A percentile compares a stretch with the other conserved stretches of the same genome.
Conservation (phyloP, 139 green algal genomes). For the Deuterostichococcus epilithicus region DNA sequence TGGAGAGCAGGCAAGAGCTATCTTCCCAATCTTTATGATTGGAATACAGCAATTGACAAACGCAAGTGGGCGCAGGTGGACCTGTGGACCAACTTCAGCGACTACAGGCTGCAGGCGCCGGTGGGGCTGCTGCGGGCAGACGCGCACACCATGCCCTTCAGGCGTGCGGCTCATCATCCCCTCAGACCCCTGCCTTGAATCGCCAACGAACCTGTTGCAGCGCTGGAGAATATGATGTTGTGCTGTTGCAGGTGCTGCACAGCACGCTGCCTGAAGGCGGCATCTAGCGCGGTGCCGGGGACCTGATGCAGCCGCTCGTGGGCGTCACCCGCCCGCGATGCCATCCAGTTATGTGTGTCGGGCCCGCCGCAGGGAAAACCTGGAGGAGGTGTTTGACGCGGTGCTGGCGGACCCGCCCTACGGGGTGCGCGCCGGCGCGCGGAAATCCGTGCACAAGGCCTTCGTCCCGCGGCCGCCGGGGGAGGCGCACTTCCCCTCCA, state of each 20-base stretch:
- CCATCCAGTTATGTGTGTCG: not conserved
- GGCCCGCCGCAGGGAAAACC: not conserved
- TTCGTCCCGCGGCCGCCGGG: constrained; percentile 31
- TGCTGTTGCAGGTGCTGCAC: no score
- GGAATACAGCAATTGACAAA: no score
- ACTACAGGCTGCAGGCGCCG: constrained; percentile 72
- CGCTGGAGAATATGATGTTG: no score
- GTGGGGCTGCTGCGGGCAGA: constrained; percentile 75
- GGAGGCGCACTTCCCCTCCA: constrained; percentile 71
- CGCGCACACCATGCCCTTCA: constrained; percentile 59
- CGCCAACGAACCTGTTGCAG: no score
- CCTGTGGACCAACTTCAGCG: constrained; percentile 74
- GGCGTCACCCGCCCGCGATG: no score
- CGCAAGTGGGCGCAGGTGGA: no score
- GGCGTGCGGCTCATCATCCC: constrained; percentile 7
- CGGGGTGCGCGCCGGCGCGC: constrained; percentile 87
- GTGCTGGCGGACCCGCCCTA: constrained; percentile 94
- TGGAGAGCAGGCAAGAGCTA: no score
- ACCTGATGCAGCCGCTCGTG: no score
- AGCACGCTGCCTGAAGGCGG: no score
- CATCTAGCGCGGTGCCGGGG: no score
- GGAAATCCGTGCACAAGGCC: constrained; percentile 58
- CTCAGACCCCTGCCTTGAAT: no score
- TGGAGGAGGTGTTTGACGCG: constrained; percentile 69
- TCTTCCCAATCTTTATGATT: no score